Evolutionary conservation across 2,329 filamentous ascomycete species (phyloP).

Genomic region (Biscogniauxia mediterranea): DNA sequence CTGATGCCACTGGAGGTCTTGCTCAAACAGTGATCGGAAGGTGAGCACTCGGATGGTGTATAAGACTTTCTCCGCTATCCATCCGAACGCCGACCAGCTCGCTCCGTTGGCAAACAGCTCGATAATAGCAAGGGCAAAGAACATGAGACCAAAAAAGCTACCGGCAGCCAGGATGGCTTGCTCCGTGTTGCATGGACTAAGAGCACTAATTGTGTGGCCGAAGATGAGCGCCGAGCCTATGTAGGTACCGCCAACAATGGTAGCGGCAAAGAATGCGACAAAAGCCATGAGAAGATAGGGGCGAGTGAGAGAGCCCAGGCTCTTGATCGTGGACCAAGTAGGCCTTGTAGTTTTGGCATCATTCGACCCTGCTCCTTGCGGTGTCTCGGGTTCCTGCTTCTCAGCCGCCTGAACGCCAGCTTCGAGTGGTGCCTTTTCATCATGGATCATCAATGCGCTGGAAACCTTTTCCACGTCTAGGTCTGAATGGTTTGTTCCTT

Average conservation of each 20-base stretch:
- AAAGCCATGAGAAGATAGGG: constrained; percentile 40
- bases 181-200: constrained; percentile 48
- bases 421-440: constrained; percentile 11
- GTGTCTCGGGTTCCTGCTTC: constrained; percentile 10
- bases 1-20: constrained; percentile 71
- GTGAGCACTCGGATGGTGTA: constrained; percentile 62
- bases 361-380: constrained; percentile 6
- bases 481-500: constrained; percentile 29
- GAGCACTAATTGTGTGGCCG: constrained; percentile 47
- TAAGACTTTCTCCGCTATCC: constrained; percentile 62
- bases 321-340: constrained; percentile 38
- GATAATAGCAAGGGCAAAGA: constrained; percentile 51
- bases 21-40: constrained; percentile 63
- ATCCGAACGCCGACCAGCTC: constrained; percentile 53
- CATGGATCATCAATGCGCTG: constrained; percentile 12
- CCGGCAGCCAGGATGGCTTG: constrained; percentile 36
- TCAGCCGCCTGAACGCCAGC: constrained; percentile 4
- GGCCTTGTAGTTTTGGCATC: constrained; percentile 22
- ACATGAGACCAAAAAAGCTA: constrained; percentile 39
- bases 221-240: constrained; percentile 56
- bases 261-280: constrained; percentile 40
- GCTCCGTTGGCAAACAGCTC: constrained; percentile 61
- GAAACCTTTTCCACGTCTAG: constrained; percentile 38
- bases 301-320: constrained; percentile 37
- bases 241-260: constrained; percentile 56